Conservation (phyloP, 805 yeast genomes). For the Candida succiphila region DNA sequence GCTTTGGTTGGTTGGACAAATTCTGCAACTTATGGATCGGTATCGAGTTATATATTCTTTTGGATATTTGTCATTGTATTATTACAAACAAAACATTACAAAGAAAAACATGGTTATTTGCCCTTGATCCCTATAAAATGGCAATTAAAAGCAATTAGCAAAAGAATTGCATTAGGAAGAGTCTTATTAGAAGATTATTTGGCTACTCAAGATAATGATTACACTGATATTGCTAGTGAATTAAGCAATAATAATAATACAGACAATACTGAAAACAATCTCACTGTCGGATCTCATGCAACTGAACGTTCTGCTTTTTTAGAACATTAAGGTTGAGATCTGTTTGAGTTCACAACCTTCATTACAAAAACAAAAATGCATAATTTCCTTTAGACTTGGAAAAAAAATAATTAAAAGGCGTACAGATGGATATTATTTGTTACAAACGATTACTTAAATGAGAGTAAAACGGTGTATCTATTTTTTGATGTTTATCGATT, state of each 20-base stretch:
- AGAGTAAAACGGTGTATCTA: too few species aligned
- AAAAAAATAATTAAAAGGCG: too few species aligned
- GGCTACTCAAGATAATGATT: slow-evolving; percentile 5
- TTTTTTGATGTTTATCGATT: too few species aligned
- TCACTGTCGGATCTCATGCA: neutral
- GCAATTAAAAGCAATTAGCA: slow-evolving; percentile 47
- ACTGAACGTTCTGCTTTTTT: neutral
- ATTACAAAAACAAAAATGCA: too few species aligned
- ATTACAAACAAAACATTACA: slow-evolving; percentile 32
- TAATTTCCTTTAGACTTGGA: too few species aligned
- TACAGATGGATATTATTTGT: too few species aligned
- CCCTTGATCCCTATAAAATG: slow-evolving; percentile 52
- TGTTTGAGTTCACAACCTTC: too few species aligned
- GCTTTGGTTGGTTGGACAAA: slow-evolving; percentile 93
- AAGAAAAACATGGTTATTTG: slow-evolving; percentile 48
- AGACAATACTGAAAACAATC: neutral
- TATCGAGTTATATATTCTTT: slow-evolving; percentile 57
- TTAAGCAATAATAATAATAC: slow-evolving; percentile 3
- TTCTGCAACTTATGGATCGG: slow-evolving; percentile 86
- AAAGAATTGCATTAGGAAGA: slow-evolving; percentile 21
- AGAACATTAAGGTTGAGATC: too few species aligned
- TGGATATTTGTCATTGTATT: slow-evolving; percentile 49
- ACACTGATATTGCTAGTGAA: slow-evolving; percentile 14
- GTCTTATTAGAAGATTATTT: slow-evolving; percentile 14
- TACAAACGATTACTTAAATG: too few species aligned